Evolutionary conservation across 805 yeast species (phyloP).

Genomic region (Naumovozyma baii): DNA sequence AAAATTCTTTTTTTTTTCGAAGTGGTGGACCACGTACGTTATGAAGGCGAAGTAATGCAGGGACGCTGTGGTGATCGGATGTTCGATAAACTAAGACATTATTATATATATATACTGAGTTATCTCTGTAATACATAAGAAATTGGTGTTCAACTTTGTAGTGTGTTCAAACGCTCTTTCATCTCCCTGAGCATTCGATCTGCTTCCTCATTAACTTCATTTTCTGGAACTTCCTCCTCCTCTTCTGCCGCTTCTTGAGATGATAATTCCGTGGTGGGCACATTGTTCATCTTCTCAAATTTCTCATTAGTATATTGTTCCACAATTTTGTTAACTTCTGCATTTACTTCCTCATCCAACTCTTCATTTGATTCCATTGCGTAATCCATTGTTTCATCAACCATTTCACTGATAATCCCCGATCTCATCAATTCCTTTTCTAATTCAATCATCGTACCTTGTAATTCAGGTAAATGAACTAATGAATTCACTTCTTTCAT

Average conservation of each 20-base stretch:
- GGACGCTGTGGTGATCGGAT: background rate
- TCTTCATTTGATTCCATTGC: constrained; percentile 58
- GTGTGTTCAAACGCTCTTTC: constrained; percentile 80
- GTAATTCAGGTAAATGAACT: constrained; percentile 68
- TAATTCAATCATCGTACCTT: constrained; percentile 73
- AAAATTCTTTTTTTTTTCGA: background rate
- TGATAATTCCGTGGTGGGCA: constrained; percentile 28
- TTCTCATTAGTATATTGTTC: constrained; percentile 37
- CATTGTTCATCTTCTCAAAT: constrained; percentile 30
- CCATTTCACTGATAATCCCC: constrained; percentile 89
- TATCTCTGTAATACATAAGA: too few species aligned
- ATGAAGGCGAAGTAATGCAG: background rate
- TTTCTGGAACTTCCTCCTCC: constrained; percentile 34
- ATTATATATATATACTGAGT: background rate
- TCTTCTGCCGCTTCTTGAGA: constrained; percentile 11
- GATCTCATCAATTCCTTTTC: constrained; percentile 79
- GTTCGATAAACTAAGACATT: background rate
- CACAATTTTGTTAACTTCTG: constrained; percentile 54
- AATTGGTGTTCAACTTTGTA: constrained; percentile 43
- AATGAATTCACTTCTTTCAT: constrained; percentile 84
- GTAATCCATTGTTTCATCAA: constrained; percentile 76
- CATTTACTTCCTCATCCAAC: constrained; percentile 54
- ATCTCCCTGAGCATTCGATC: constrained; percentile 69
- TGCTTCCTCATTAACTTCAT: constrained; percentile 51
- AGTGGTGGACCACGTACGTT: background rate